Evolutionary conservation across 768 basidiomycete genomes (phyloP), one percentile per base, ranked within the genome.

Genomic region (Lyophyllum shimeji): DNA sequence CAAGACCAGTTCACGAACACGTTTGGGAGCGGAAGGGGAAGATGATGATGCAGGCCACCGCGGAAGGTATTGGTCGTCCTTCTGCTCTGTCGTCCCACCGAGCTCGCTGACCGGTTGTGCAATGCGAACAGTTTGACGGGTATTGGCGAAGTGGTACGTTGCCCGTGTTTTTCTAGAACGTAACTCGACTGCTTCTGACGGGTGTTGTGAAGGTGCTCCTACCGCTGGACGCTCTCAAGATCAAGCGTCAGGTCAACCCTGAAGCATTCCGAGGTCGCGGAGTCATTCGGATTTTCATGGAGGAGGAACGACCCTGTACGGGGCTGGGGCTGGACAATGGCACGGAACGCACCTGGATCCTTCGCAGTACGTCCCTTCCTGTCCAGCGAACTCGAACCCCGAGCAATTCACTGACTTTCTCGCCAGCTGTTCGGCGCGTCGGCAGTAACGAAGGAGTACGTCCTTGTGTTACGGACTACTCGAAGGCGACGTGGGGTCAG

Each of bases 321-420:
- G 59, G 96, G 96, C 25, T 97, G 95, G 93, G 95, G 95, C 44
- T 98, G 96, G 96, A 98, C 96, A 21, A 89, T 97, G 82, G 96
- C 95, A 2, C 85, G 96, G 51, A 99, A 99, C 64, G 96, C 96
- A 0, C 96, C 96, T 0, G 96, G 96, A 11, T 86, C 83, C 50
- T 99, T 99, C 65, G 93, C 96, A 52, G 95, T 96, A 66, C 59
- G 90, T 77, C 3, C 21, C 29, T 40, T 27, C 23, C 23, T 29
- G 44, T 9, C 29, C 29, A 29, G 9, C n/a, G n/a, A n/a, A 18
- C 18, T 20, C 24, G 18, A 31, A 48, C 25, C 4, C 11, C 24
- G 25, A 31, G 11, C 39, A 53, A 46, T 37, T 50, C 7, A 29
- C 27, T 58, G 52, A 25, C 34, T 29, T 29, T 9, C 23, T 23